Percentiles rank a stretch among this genome's conserved stretches.
These are phyloP conservation scores for Chloranthus sessilifolius DNA, from an alignment of 164 flowering plant species.

Conservation along the genomic window DNA sequence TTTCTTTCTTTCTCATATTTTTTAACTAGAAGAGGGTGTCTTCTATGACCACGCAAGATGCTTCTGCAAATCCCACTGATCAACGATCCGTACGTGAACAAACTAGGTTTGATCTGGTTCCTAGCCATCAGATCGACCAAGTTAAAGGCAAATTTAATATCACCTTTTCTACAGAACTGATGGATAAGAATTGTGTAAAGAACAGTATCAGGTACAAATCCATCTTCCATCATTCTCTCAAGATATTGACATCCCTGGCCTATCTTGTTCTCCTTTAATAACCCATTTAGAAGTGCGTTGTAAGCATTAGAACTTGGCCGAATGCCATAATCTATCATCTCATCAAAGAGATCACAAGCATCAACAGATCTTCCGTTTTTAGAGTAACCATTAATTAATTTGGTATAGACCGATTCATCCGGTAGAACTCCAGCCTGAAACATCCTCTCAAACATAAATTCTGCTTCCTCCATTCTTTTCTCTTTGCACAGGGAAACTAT, in stretches of 20 bases:
- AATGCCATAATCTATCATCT: slow-evolving; percentile 37
- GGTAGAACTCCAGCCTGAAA: slow-evolving; percentile 42
- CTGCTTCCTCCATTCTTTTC: slow-evolving; percentile 45
- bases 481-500: slow-evolving; percentile 38
- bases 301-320: slow-evolving; percentile 40
- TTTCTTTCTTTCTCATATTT: slow-evolving; percentile 22
- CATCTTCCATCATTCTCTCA: slow-evolving; percentile 46
- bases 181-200: slow-evolving; percentile 53
- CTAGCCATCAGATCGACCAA: slow-evolving; percentile 45
- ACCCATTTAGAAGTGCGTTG: slow-evolving; percentile 51
- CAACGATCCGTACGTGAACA: slow-evolving; percentile 33
- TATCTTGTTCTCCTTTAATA: slow-evolving; percentile 48
- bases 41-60: slow-evolving; percentile 19
- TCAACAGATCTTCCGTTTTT: slow-evolving; percentile 39
- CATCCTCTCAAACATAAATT: slow-evolving; percentile 44
- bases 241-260: slow-evolving; percentile 45
- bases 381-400: slow-evolving; percentile 59
- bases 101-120: slow-evolving; percentile 33
- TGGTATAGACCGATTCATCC: slow-evolving; percentile 40
- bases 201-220: slow-evolving; percentile 41
- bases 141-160: slow-evolving; percentile 36
- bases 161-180: slow-evolving; percentile 49
- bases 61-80: slow-evolving; percentile 42
- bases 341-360: slow-evolving; percentile 41
- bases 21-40: slow-evolving; percentile 8